Evolutionary conservation across 192 early-diverging fungal species (phyloP), one percentile per base, ranked within the genome.

Genomic region (Nowakowskiella sp.): DNA sequence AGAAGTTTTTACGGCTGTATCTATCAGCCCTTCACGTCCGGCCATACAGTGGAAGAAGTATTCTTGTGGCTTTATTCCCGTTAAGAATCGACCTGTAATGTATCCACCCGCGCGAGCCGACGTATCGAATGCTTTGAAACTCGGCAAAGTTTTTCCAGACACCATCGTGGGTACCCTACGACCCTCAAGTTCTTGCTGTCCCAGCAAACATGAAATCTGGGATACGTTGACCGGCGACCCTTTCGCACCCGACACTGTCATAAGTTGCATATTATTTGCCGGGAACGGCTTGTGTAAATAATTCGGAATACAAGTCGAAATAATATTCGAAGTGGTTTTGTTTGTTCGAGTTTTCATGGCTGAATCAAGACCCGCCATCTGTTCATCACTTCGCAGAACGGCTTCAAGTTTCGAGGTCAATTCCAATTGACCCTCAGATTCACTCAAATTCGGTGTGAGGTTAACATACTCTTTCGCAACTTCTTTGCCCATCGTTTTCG

Each of bases 1-100:
- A 42, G 94, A 92, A 0, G 96, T 99, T 76, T 99, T 99, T 66
- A 99, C 96, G 53, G 96, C 96, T 5, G 96, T 99, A 76, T 99
- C 96, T 51, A 99, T 97, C n/a, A 99, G 74, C 53, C 96, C 96
- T 78, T 99, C 96, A 70, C 96, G 88, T 61, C 96, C 96, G 53
- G 94, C 94, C 96, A 99, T 99, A 61, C 68, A 74, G 53, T 78
- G 76, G 51, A 76, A 73, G 52, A 61, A 82, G 63, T 74, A 74
- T 47, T 83, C 82, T 61, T 96, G 92, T 31, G 97, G 94, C 61
- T 86, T 87, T 51, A 99, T 91, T 19, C 97, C 97, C 8, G 92
- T 97, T 81, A 99, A 86, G 83, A 96, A 99, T 56, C 94, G 89
- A 47, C 88, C 91, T 30, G 88, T 80, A 59, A 99, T 89, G 49